Evolutionary conservation across 2,329 filamentous ascomycete genomes (phyloP).

Genomic region (Verticillium zaregamsianum): DNA sequence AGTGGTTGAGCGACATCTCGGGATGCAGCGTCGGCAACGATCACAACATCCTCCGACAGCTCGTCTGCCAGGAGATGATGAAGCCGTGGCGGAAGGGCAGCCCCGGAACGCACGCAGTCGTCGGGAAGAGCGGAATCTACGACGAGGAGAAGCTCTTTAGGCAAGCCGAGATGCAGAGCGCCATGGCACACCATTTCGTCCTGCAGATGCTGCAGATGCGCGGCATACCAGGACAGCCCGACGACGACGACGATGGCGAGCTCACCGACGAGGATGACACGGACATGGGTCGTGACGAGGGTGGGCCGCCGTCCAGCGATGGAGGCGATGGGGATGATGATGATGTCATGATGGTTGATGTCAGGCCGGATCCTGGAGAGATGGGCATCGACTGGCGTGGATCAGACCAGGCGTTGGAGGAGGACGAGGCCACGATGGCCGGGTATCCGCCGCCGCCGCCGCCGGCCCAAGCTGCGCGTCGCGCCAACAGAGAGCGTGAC

Average conservation of each 20-base stretch:
- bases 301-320: constrained; percentile 9
- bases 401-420: constrained; percentile 65
- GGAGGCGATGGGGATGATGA: constrained; percentile 39
- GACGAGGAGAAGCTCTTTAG: constrained; percentile 68
- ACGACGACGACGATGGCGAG: constrained; percentile 33
- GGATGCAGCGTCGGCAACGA: constrained; percentile 83
- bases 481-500: constrained; percentile 47
- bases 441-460: constrained; percentile 65
- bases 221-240: constrained; percentile 16
- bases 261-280: constrained; percentile 24
- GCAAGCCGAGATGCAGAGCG: constrained; percentile 26
- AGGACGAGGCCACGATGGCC: constrained; percentile 72
- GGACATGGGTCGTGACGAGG: constrained; percentile 16
- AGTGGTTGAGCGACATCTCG: constrained; percentile 91
- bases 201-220: constrained; percentile 25
- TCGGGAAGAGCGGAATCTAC: constrained; percentile 75
- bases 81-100: constrained; percentile 86
- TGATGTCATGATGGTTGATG: constrained; percentile 56
- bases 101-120: constrained; percentile 70
- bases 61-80: constrained; percentile 88
- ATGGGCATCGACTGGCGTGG: constrained; percentile 47
- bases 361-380: constrained; percentile 32
- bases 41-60: constrained; percentile 70
- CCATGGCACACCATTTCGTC: constrained; percentile 30
- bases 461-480: constrained; percentile 42